Conservation (phyloP, 192 early-diverging fungal species). For the Gigaspora rosea region DNA sequence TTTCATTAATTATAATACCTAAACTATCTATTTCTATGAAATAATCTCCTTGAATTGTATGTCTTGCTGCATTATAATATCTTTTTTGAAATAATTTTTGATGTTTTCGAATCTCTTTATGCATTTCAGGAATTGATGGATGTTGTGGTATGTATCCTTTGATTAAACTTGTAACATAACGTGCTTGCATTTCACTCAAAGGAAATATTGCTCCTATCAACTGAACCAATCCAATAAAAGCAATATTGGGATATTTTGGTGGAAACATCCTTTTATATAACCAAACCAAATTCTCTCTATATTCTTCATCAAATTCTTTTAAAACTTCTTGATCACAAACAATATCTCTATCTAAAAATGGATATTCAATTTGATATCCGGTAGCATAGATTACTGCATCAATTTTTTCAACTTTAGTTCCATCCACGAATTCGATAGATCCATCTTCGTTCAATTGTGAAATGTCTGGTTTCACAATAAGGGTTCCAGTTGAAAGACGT, state of each 20-base stretch:
- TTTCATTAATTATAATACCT: background rate
- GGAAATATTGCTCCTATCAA: too few species aligned
- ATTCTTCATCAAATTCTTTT: slow-evolving; percentile 35
- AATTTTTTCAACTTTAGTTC: slow-evolving; percentile 48
- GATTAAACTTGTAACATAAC: slow-evolving; percentile 7
- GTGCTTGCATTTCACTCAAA: too few species aligned
- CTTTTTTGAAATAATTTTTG: slow-evolving; percentile 27
- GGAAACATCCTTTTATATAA: slow-evolving; percentile 62
- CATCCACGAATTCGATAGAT: slow-evolving; percentile 59
- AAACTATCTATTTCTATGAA: slow-evolving; percentile 48
- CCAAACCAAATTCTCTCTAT: slow-evolving; percentile 48
- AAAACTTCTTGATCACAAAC: slow-evolving; percentile 43
- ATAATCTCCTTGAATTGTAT: slow-evolving; percentile 56
- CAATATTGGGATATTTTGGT: slow-evolving; percentile 51
- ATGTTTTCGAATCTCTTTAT: slow-evolving; percentile 41
- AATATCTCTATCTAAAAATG: slow-evolving; percentile 50
- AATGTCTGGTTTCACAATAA: slow-evolving; percentile 54
- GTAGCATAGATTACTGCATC: slow-evolving; percentile 50
- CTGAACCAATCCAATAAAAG: slow-evolving; percentile 48
- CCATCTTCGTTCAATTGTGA: slow-evolving; percentile 38
- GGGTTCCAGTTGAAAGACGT: slow-evolving; percentile 54
- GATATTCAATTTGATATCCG: slow-evolving; percentile 38
- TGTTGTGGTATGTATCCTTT: slow-evolving; percentile 37
- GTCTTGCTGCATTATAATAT: slow-evolving; percentile 43
- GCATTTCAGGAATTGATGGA: slow-evolving; percentile 50